Conservation (phyloP, 2,329 filamentous ascomycete species). For the Stagonosporopsis tanaceti region DNA sequence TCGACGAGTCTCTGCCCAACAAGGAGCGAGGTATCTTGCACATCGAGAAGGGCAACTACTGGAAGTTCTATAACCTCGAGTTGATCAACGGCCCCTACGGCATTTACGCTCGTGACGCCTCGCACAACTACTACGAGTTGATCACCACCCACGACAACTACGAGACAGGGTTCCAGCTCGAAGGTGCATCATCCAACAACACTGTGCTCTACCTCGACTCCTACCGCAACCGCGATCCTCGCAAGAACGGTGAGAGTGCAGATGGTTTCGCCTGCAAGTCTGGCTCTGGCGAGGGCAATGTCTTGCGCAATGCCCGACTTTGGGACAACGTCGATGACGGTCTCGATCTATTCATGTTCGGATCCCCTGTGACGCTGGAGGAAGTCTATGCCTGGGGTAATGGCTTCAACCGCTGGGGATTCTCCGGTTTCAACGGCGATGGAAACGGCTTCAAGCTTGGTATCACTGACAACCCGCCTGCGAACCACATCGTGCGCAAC, state of each 20-base stretch:
- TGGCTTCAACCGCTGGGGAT: slow-evolving; percentile 57
- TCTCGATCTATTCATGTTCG: slow-evolving; percentile 56
- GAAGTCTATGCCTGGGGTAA: slow-evolving; percentile 59
- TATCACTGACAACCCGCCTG: slow-evolving; percentile 46
- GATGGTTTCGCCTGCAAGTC: slow-evolving; percentile 60
- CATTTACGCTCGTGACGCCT: slow-evolving; percentile 46
- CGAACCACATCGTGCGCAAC: slow-evolving; percentile 56
- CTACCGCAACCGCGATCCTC: slow-evolving; percentile 46
- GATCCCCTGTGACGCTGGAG: slow-evolving; percentile 53
- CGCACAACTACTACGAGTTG: slow-evolving; percentile 49
- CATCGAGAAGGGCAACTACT: slow-evolving; percentile 56
- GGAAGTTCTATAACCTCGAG: slow-evolving; percentile 56
- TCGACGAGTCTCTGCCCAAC: slow-evolving; percentile 36
- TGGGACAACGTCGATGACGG: slow-evolving; percentile 63
- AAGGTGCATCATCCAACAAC: slow-evolving; percentile 41
- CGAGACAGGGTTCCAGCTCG: slow-evolving; percentile 50
- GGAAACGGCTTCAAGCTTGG: slow-evolving; percentile 61
- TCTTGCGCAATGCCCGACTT: slow-evolving; percentile 56
- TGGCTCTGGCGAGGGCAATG: slow-evolving; percentile 57
- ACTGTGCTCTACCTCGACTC: slow-evolving; percentile 35
- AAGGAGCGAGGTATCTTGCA: slow-evolving; percentile 59
- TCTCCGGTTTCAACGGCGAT: slow-evolving; percentile 54
- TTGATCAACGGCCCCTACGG: slow-evolving; percentile 51
- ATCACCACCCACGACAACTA: slow-evolving; percentile 52
- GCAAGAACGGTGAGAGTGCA: slow-evolving; percentile 62